Percentiles rank a stretch among this genome's conserved stretches.
Conservation (phyloP, 2,329 filamentous ascomycete genomes). For the Stagonosporopsis rhizophila region DNA sequence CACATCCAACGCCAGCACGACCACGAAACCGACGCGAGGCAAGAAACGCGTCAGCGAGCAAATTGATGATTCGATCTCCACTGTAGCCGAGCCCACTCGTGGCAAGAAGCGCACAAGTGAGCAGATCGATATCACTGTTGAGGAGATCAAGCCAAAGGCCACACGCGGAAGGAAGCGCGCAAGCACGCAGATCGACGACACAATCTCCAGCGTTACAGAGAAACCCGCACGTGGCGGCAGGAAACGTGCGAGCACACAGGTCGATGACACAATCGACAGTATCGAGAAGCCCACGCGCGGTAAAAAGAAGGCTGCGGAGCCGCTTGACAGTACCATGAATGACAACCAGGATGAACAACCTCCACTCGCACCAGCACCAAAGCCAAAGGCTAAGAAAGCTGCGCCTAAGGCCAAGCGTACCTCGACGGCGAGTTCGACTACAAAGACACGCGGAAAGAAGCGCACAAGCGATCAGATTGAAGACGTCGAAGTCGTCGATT, state of each 20-base stretch:
- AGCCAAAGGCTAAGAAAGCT: slow-evolving; percentile 13
- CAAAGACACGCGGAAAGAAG: slow-evolving; percentile 21
- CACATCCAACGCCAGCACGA: slow-evolving; percentile 30
- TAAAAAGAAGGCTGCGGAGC: slow-evolving; percentile 26
- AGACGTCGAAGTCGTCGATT: slow-evolving; percentile 6
- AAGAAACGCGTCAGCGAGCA: slow-evolving; percentile 32
- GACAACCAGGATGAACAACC: not conserved
- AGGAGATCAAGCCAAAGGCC: slow-evolving; percentile 6
- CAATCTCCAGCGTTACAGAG: slow-evolving; percentile 5
- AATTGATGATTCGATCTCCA: slow-evolving; percentile 18
- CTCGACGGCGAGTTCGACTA: slow-evolving; percentile 25
- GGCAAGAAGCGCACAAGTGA: slow-evolving; percentile 27
- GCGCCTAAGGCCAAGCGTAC: slow-evolving; percentile 28
- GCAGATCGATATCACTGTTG: slow-evolving; percentile 8
- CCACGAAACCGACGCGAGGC: slow-evolving; percentile 23
- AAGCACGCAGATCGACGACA: slow-evolving; percentile 25
- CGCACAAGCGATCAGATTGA: slow-evolving; percentile 27
- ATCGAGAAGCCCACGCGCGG: slow-evolving; percentile 8
- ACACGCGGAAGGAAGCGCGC: slow-evolving; percentile 26
- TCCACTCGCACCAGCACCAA: slow-evolving; percentile 3
- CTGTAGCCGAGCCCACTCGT: slow-evolving; percentile 4
- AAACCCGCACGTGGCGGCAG: slow-evolving; percentile 23
- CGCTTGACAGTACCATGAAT: slow-evolving; percentile 9
- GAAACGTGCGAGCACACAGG: slow-evolving; percentile 26
- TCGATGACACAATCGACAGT: slow-evolving; percentile 12